phyloP scores from a whole-genome alignment of 148 eudicot species.

The Nyssa sinensis region DNA sequence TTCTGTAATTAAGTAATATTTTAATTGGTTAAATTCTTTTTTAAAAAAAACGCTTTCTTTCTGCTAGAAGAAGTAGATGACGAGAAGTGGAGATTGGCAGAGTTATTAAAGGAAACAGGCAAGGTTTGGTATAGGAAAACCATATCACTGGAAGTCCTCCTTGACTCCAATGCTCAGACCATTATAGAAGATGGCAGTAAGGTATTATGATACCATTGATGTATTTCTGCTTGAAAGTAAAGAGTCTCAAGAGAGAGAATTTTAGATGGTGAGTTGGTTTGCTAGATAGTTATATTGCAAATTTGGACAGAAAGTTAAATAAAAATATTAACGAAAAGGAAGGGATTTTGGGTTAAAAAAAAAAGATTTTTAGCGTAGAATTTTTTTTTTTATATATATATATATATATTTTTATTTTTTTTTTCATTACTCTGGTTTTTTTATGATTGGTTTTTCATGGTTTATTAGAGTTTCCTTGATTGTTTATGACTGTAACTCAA shows the following conservation, averaged over 20 bases:
- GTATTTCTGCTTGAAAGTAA: slow-evolving; percentile 1
- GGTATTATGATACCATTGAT: slow-evolving; percentile 9
- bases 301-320: background rate
- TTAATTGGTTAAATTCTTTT: no score
- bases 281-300: background rate
- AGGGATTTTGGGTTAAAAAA: slow-evolving; percentile 5
- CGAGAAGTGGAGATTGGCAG: slow-evolving; percentile 63
- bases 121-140: slow-evolving; percentile 46
- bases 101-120: slow-evolving; percentile 61
- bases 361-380: no score
- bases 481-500: no score
- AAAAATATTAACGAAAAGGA: background rate
- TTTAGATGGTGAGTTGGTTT: slow-evolving; percentile 1
- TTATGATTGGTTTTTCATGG: no score
- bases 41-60: no score
- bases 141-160: slow-evolving; percentile 60
- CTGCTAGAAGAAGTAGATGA: slow-evolving; percentile 74
- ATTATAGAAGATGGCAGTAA: slow-evolving; percentile 1
- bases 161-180: slow-evolving; percentile 29
- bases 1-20: no score
- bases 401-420: no score
- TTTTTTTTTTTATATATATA: no score
- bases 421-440: no score
- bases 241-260: background rate
- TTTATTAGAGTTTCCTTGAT: no score